Evolutionary conservation across 1,284 basidiomycete species (phyloP), one percentile per base, ranked within the genome.

Genomic region (Ceratobasidium sp.): DNA sequence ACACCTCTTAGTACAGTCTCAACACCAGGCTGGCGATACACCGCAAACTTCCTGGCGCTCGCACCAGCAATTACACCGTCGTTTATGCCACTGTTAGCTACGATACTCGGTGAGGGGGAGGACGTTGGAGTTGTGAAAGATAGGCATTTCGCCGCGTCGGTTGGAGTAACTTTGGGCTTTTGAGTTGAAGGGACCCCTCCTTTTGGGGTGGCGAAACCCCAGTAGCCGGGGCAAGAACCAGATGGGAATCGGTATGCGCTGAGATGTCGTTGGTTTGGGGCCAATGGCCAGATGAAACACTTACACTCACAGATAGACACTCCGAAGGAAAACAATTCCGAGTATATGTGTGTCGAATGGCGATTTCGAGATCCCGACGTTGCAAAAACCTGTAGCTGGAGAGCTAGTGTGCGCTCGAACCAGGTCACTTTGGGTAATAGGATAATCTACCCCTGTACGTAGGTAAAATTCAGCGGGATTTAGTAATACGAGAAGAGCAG

Each of bases 211-310:
- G 69, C 69, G 33, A 73, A 73, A 2, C 69, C 69, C 56, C 57
- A 73, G 24, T 73, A 73, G 33, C 56, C 67, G 19, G 69, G 69
- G 24, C 69, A 73, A 24, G 57, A 41, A 3, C 44, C 69, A n/a
- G 69, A 62, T 19, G 69, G 69, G 48, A 73, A 73, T 14, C 69
- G 56, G 24, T 73, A 73, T 19, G 69, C 69, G n/a, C 69, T 73
- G 22, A 51, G 22, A 41, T 1, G 45, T 22, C 7, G 1, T 17
- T 11, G 27, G 31, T 29, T 44, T 24, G 31, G 9, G 24, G 4
- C 31, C 48, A 4, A 27, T 48, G 27, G 22, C 31, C 5, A 27
- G n/a, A 6, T 2, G 27, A 36, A 19, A 7, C 8, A 2, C n/a
- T 36, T 29, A 9, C 17, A 31, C 69, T 53, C 33, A 73, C 69